Evolutionary conservation across 352 stramenopile genomes (phyloP).

Genomic region (Nothophytophthora sp.): DNA sequence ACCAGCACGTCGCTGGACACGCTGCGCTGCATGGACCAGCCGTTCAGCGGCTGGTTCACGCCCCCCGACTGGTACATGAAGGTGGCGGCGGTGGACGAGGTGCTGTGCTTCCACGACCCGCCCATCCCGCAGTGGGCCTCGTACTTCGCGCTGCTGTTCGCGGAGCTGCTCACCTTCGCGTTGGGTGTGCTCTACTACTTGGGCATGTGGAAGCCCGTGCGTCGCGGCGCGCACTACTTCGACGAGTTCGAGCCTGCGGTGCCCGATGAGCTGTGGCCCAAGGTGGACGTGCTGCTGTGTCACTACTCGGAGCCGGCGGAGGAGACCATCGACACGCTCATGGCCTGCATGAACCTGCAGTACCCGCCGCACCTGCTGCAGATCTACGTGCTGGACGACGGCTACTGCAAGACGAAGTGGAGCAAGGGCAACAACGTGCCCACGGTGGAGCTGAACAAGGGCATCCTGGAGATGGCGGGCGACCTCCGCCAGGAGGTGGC

Average conservation of each 20-base stretch:
- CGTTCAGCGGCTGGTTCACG: conserved; percentile 71
- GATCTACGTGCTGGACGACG: conserved; percentile 85
- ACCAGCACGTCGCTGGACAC: conserved; percentile 51
- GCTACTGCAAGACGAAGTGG: conserved; percentile 87
- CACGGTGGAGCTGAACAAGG: conserved; percentile 81
- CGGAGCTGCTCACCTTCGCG: conserved; percentile 70
- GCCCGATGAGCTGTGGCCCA: conserved; percentile 82
- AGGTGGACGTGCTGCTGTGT: conserved; percentile 81
- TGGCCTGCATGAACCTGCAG: conserved; percentile 86
- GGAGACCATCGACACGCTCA: conserved; percentile 86
- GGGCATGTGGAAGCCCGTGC: conserved; percentile 88
- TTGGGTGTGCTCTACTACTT: conserved; percentile 85
- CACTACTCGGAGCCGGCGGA: conserved; percentile 88
- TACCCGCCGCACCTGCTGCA: conserved; percentile 85
- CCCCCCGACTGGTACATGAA: conserved; percentile 74
- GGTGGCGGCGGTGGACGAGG: conserved; percentile 63
- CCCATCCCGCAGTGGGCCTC: conserved; percentile 82
- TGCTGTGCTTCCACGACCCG: conserved; percentile 77
- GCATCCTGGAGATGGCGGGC: conserved; percentile 75
- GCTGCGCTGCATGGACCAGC: conserved; percentile 40
- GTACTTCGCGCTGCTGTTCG: conserved; percentile 77
- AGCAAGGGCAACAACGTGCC: conserved; percentile 71
- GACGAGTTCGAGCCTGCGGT: conserved; percentile 85
- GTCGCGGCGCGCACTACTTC: conserved; percentile 86
- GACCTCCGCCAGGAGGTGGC: conserved; percentile 80